Conservation (phyloP, 352 stramenopile genomes). For the Thraustochytrium striatum region DNA sequence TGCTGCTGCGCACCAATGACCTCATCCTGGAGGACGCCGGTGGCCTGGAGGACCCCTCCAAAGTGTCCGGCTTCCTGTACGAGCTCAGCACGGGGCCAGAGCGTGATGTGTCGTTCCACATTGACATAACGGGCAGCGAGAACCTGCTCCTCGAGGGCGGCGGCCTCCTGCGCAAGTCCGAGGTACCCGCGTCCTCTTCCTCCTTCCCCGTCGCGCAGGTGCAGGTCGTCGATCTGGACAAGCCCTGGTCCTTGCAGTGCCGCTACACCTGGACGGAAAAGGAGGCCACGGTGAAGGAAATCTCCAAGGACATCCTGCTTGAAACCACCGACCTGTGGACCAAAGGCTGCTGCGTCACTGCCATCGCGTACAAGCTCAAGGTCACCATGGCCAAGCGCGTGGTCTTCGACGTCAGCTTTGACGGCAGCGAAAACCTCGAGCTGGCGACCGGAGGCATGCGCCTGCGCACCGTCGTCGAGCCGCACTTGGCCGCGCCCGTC, state of each 20-base stretch:
- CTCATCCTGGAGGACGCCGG: not conserved
- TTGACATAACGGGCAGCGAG: slow-evolving; percentile 9
- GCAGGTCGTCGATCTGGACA: not conserved
- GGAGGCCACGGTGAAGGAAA: slow-evolving; percentile 32
- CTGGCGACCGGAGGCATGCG: slow-evolving; percentile 21
- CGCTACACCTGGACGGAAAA: slow-evolving; percentile 43
- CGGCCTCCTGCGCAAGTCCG: not conserved
- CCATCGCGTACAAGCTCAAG: slow-evolving; percentile 25
- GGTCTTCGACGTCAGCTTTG: slow-evolving; percentile 16
- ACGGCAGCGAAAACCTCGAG: slow-evolving; percentile 32
- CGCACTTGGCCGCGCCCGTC: not conserved
- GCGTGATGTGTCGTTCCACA: slow-evolving; percentile 18
- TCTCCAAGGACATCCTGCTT: slow-evolving; percentile 6
- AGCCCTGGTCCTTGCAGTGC: slow-evolving; percentile 40
- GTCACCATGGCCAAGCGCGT: not conserved
- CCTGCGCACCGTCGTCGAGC: slow-evolving; percentile 35
- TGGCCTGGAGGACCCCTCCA: not conserved
- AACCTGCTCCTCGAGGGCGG: slow-evolving; percentile 25
- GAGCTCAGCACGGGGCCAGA: not conserved
- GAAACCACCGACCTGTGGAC: slow-evolving; percentile 43
- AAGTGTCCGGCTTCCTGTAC: slow-evolving; percentile 21
- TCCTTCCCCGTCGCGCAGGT: not conserved
- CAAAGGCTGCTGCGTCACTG: slow-evolving; percentile 21
- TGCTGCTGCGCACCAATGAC: slow-evolving; percentile 7
- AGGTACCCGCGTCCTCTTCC: not conserved